Evolutionary conservation across 2,329 filamentous ascomycete genomes (phyloP).

Genomic region (Neonectria sp.): DNA sequence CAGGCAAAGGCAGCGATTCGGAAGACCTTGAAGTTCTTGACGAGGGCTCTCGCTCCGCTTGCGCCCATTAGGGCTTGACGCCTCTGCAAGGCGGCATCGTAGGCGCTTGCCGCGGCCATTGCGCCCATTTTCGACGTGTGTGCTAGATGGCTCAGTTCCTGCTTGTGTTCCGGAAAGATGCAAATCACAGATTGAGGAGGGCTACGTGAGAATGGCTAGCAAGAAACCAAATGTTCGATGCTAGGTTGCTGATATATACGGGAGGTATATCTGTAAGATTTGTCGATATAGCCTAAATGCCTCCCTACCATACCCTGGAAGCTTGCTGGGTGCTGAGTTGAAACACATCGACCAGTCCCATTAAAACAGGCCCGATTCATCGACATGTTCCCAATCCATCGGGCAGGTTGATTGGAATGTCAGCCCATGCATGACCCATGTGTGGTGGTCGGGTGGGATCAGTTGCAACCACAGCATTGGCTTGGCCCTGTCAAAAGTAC

Average conservation of each 20-base stretch:
- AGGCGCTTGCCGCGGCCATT: slow-evolving; percentile 42
- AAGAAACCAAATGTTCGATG: neutral
- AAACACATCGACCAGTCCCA: neutral
- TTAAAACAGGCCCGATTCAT: neutral
- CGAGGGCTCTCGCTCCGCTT: slow-evolving; percentile 65
- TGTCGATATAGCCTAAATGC: neutral
- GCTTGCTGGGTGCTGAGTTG: neutral
- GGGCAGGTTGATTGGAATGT: neutral
- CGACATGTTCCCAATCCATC: too few species aligned
- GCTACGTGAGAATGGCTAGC: neutral
- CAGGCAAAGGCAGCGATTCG: slow-evolving; percentile 74
- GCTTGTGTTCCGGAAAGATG: neutral
- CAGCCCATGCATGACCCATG: neutral
- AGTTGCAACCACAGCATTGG: neutral
- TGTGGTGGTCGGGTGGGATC: neutral
- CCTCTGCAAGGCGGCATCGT: slow-evolving; percentile 67
- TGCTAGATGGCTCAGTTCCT: neutral
- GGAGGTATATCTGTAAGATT: neutral
- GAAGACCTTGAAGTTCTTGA: slow-evolving; percentile 74
- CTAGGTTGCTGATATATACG: neutral
- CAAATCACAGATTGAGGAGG: neutral
- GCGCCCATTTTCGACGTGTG: slow-evolving; percentile 18
- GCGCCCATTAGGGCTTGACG: slow-evolving; percentile 69
- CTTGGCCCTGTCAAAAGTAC: neutral
- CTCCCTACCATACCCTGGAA: neutral